Evolutionary conservation across 345 rosid genomes (phyloP), one percentile per base, ranked within the genome.

Genomic region (Citrus inodora): DNA sequence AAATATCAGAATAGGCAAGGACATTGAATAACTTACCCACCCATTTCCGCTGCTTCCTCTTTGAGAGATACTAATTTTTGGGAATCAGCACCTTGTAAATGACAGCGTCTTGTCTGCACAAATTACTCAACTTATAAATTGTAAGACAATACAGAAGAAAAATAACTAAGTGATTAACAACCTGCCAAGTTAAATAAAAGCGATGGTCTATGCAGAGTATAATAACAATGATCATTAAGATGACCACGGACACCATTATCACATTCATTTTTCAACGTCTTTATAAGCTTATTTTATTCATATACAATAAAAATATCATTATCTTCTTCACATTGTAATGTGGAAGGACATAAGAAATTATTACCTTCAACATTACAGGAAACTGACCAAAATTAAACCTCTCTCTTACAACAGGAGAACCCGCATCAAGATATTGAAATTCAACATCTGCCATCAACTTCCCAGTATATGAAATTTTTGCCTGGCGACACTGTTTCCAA

Each of bases 11-110:
- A 56, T 42, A 13, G 30, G 24, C 72, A 67, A 67, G 51, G 67
- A 68, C 53, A 74, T 35, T 67, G 80, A 71, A 71, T 28, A 75
- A 89, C 91, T 90, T 87, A 96, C 98, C 98, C 98, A 77, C 98
- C 99, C 91, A 91, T 83, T 88, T 94, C 99, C 66, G 91, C 79
- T 7, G 95, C 80, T 85, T 93, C 97, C 88, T 94, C 99, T 83
- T 91, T 94, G 74, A 74, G 78, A 73, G 86, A 82, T 65, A 88
- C 85, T 78, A 93, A 69, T 75, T 85, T 85, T 35, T 56, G 78
- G 22, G 94, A 86, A 86, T 89, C 91, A 67, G 90, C 93, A 68
- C 82, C 90, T 19, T 82, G 81, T 80, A 95, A 84, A 84, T 92
- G 86, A 84, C 99, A 95, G 63, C 77, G 91, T 70, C 86, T 90